Evolutionary conservation across 1,284 basidiomycete species (phyloP).

Genomic region (Ustilago shanxiensis): DNA sequence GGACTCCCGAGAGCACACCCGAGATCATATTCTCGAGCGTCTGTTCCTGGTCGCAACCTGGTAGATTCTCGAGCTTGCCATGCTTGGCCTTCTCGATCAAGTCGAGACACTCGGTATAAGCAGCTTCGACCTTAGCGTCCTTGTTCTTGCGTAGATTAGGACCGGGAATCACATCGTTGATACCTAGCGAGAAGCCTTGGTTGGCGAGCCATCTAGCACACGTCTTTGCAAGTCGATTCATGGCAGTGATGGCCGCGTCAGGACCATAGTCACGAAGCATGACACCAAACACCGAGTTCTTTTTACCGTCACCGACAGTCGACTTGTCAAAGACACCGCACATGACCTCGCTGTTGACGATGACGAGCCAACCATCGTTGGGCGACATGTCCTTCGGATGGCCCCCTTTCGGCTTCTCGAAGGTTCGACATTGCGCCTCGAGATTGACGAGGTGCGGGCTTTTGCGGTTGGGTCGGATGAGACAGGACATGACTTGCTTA

Average conservation of each 20-base stretch:
- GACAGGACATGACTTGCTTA: constrained; percentile 95
- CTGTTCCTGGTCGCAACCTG: constrained; percentile 96
- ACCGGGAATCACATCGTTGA: constrained; percentile 98
- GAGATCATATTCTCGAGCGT: constrained; percentile 97
- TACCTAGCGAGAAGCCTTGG: constrained; percentile 96
- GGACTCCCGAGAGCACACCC: constrained; percentile 90
- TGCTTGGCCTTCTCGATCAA: constrained; percentile 90
- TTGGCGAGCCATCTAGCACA: constrained; percentile 97
- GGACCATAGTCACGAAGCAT: constrained; percentile 97
- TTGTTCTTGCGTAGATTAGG: constrained; percentile 84
- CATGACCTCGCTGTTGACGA: constrained; percentile 99
- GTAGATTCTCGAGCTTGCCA: constrained; percentile 92
- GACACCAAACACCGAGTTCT: constrained; percentile 98
- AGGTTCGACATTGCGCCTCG: constrained; percentile 94
- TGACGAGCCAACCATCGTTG: constrained; percentile 97
- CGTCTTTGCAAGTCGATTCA: constrained; percentile 95
- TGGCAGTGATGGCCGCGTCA: constrained; percentile 91
- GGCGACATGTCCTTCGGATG: constrained; percentile 86
- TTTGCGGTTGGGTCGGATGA: constrained; percentile 92
- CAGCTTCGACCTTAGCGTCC: constrained; percentile 86
- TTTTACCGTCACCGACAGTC: constrained; percentile 97
- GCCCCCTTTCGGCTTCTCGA: constrained; percentile 80
- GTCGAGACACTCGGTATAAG: constrained; percentile 88
- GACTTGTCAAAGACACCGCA: constrained; percentile 99
- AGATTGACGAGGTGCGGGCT: constrained; percentile 85